phyloP scores from a whole-genome alignment of 768 basidiomycete species.

The Cystofilobasidium capitatum region DNA sequence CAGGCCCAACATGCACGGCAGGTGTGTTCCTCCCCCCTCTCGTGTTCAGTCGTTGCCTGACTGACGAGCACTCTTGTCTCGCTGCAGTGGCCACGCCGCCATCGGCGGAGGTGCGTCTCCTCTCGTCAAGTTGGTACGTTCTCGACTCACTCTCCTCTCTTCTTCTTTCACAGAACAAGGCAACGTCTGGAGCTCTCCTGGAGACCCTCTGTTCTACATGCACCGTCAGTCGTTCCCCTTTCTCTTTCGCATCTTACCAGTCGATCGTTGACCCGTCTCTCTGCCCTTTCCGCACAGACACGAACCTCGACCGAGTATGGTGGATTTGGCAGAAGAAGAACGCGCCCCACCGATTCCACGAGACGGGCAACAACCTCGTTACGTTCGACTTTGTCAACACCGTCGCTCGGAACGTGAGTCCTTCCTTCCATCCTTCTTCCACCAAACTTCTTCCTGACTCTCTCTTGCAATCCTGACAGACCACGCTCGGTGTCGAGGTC shows the following conservation, averaged over 20 bases:
- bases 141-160: neutral
- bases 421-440: neutral
- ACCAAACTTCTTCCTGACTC: too few species aligned
- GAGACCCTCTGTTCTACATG: neutral
- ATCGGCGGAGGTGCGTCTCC: too few species aligned
- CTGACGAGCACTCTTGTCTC: too few species aligned
- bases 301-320: neutral
- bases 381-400: neutral
- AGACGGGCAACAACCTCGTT: neutral
- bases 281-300: too few species aligned
- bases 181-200: neutral
- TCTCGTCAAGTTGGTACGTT: too few species aligned
- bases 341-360: neutral
- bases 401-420: neutral
- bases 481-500: neutral
- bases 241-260: too few species aligned
- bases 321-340: neutral
- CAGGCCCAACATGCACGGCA: neutral
- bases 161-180: too few species aligned
- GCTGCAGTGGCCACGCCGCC: neutral
- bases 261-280: too few species aligned
- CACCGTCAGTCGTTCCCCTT: too few species aligned
- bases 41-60: too few species aligned
- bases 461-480: neutral
- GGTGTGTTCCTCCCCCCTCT: too few species aligned